A percentile compares a stretch with the other conserved stretches of the same genome.
Conservation (phyloP, 208 protist species). For the Perkinsela sp. region DNA sequence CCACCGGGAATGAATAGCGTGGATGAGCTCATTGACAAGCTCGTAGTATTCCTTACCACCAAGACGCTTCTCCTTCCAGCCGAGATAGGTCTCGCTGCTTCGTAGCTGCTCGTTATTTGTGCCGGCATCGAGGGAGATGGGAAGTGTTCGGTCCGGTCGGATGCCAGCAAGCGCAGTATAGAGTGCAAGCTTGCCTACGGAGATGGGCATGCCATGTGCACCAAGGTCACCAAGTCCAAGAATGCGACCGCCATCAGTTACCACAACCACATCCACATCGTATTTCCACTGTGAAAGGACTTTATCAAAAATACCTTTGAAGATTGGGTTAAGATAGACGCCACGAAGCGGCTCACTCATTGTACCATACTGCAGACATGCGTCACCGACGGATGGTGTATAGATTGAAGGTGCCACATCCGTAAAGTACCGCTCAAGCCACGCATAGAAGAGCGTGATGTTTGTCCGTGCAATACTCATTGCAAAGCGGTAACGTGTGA, state of each 20-base stretch:
- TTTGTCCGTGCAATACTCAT: constrained; percentile 8
- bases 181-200: constrained; percentile 69
- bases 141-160: constrained; percentile 38
- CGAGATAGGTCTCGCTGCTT: constrained; percentile 46
- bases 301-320: constrained; percentile 39
- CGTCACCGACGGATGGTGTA: constrained; percentile 68
- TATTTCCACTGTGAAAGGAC: constrained; percentile 43
- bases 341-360: constrained; percentile 41
- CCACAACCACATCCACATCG: constrained; percentile 68
- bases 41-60: constrained; percentile 40
- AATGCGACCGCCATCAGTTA: constrained; percentile 81
- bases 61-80: constrained; percentile 23
- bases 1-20: constrained; percentile 32
- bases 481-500: neutral
- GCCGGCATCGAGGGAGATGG: constrained; percentile 62
- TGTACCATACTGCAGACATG: constrained; percentile 57
- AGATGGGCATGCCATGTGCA: constrained; percentile 76
- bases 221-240: constrained; percentile 74
- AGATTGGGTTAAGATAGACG: constrained; percentile 46
- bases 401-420: constrained; percentile 47
- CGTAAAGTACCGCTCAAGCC: constrained; percentile 29
- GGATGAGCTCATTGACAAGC: constrained; percentile 72
- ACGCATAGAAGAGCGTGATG: constrained; percentile 38
- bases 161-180: constrained; percentile 66
- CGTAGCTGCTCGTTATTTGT: constrained; percentile 57